phyloP scores from a whole-genome alignment of 345 rosid species.

The Dipteronia sinensis region DNA sequence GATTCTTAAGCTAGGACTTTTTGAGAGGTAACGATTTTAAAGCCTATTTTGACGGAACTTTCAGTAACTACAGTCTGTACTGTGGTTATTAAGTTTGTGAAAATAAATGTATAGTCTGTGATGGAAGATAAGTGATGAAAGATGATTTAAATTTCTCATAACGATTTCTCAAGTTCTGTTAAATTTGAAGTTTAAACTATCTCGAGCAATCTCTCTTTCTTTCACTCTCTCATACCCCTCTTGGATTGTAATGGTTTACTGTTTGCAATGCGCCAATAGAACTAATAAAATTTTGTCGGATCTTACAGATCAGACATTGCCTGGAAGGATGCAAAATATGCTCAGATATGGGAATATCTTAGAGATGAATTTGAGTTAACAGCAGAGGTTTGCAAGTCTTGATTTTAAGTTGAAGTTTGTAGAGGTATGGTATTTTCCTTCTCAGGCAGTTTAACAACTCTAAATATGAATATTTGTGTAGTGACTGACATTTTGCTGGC shows the following conservation, averaged over 20 bases:
- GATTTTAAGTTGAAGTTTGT: slow-evolving; percentile 93
- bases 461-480: neutral
- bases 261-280: neutral
- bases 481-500: slow-evolving; percentile 1
- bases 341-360: slow-evolving; percentile 91
- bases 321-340: slow-evolving; percentile 97
- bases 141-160: neutral
- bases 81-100: neutral
- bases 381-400: slow-evolving; percentile 89
- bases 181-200: neutral
- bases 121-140: neutral
- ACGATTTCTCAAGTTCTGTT: neutral
- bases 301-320: slow-evolving; percentile 88
- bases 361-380: slow-evolving; percentile 91
- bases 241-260: neutral
- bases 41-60: neutral
- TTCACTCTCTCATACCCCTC: neutral
- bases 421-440: slow-evolving; percentile 50
- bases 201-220: neutral
- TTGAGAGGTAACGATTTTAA: slow-evolving; percentile 72
- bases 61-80: neutral
- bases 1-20: slow-evolving; percentile 92
- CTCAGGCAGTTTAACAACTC: neutral
- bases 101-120: neutral
- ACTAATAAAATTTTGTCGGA: slow-evolving; percentile 2